Evolutionary conservation across 2,329 filamentous ascomycete genomes (phyloP), one percentile per base, ranked within the genome.

Genomic region (Penicillium paneum): DNA sequence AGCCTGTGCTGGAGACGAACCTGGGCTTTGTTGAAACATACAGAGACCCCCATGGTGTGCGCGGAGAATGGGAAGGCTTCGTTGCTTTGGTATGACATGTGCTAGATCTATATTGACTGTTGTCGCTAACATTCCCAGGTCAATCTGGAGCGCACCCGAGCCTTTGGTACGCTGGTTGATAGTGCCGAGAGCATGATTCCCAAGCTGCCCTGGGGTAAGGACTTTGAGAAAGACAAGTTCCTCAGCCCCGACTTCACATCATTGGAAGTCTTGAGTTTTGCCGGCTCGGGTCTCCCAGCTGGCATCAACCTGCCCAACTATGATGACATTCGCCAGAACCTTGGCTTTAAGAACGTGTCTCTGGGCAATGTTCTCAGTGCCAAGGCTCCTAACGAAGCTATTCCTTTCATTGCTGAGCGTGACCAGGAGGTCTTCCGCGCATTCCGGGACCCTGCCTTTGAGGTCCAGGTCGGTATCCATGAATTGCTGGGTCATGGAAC

Each of bases 221-320:
- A 90, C 0, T 99, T 97, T 62, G 94, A 99, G 71, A 97, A 97
- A 75, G 92, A 97, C 78, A 91, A 89, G 67, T 99, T 99, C 74
- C 76, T 96, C 34, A 93, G 90, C 49, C 94, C 94, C 0, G 94
- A 99, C 71, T 99, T 99, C 69, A 97, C 94, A 0, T 94, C 89
- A 10, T 81, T 97, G 1, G 94, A 99, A 72, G 91, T 97, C 3
- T 75, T 97, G 57, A 91, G 88, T 0, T 97, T 97, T 64, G 82
- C 83, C 21, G 81, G 82, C 8, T 82, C 79, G 49, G 83, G 83
- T 54, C 84, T 86, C 43, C 83, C 83, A 19, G 83, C 82, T 13
- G 83, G 82, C 26, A 82, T 83, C 65, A 83, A 82, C 52, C 75
- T 79, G 19, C 79, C 79, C n/a, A 83, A 83, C 63, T 82, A 81